These are phyloP conservation scores for Trypanosoma rangeli DNA, from an alignment of 208 protist genomes.

Conservation along the genomic window DNA sequence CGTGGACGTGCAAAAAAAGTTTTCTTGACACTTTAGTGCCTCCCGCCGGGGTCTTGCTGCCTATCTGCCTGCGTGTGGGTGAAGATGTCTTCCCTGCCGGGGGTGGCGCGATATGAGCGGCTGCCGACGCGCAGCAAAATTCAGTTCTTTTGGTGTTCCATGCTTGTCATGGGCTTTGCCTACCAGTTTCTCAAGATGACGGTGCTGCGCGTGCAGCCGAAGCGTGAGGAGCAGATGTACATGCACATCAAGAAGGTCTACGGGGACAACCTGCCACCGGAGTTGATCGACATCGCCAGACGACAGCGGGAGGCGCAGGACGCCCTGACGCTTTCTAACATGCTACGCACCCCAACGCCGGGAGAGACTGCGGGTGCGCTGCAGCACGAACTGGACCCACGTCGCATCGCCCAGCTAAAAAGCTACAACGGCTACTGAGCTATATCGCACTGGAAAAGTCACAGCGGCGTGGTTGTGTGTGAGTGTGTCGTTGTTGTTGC, in stretches of 20 bases:
- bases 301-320: conserved; percentile 79
- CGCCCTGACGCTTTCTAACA: conserved; percentile 70
- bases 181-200: conserved; percentile 83
- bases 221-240: conserved; percentile 89
- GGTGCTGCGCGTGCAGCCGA: conserved; percentile 71
- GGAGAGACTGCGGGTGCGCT: conserved; percentile 75
- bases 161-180: conserved; percentile 73
- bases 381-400: conserved; percentile 79
- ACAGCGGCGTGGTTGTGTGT: not conserved
- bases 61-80: not conserved
- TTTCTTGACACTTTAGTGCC: too few species aligned
- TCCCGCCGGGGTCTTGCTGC: too few species aligned
- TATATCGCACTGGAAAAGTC: not conserved
- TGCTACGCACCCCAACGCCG: conserved; percentile 74
- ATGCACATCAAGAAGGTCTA: conserved; percentile 63
- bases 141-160: conserved; percentile 76
- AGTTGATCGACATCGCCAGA: conserved; percentile 60
- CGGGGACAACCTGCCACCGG: conserved; percentile 73
- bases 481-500: conserved; percentile 17
- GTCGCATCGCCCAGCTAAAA: conserved; percentile 53
- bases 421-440: conserved; percentile 75
- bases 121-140: conserved; percentile 77
- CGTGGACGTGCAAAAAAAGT: too few species aligned
- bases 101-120: conserved; percentile 75
- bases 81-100: conserved; percentile 46